Conservation (phyloP, 768 basidiomycete genomes). For the Russula sp. region DNA sequence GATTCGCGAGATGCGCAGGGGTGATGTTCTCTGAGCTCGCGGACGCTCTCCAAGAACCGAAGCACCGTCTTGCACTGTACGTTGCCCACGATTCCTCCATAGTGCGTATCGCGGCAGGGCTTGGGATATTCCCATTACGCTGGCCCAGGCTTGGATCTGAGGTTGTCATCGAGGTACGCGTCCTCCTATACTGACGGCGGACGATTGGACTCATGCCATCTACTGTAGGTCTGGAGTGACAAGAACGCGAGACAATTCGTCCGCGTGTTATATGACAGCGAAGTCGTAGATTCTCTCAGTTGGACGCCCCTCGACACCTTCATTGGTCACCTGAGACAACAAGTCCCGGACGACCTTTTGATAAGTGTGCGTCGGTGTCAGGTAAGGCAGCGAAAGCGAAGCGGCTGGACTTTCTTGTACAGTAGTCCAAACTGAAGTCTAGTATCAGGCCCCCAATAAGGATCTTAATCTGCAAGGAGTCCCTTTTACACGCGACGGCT, state of each 20-base stretch:
- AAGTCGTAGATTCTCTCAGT: constrained; percentile 37
- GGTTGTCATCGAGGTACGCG: constrained; percentile 43
- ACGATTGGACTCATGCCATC: not conserved
- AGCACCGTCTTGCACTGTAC: constrained; percentile 40
- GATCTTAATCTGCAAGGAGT: no score
- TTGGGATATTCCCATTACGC: constrained; percentile 38
- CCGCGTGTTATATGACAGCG: constrained; percentile 46
- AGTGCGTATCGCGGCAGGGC: constrained; percentile 38
- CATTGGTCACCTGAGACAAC: constrained; percentile 35
- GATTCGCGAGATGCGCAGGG: constrained; percentile 33
- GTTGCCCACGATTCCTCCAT: constrained; percentile 48
- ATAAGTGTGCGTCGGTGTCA: constrained; percentile 22
- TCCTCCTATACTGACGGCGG: not conserved
- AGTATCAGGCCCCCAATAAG: no score
- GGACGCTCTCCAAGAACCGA: constrained; percentile 37
- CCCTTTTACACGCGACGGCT: no score
- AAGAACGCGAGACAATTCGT: constrained; percentile 36
- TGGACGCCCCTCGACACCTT: constrained; percentile 41
- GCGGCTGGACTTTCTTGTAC: not conserved
- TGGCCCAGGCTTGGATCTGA: constrained; percentile 50
- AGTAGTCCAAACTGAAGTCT: not conserved
- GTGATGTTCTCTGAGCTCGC: constrained; percentile 47
- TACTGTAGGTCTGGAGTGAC: constrained; percentile 40
- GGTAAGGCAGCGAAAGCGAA: not conserved
- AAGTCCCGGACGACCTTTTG: constrained; percentile 39